Evolutionary conservation across 495 filamentous ascomycete genomes (phyloP), one percentile per base, ranked within the genome.

Genomic region (Oidiodendron maius): DNA sequence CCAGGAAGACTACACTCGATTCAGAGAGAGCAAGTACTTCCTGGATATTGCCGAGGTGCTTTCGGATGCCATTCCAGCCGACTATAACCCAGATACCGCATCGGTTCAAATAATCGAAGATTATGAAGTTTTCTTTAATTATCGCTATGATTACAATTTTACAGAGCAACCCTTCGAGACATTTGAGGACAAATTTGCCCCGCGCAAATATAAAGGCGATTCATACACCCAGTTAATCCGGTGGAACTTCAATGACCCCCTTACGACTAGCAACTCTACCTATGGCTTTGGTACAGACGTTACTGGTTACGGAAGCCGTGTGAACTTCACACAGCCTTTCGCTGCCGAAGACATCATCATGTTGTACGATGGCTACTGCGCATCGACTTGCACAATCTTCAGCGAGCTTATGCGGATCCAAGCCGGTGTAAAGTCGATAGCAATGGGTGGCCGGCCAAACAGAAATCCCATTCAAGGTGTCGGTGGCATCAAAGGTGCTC

Each of bases 361-460:
- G 50, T 44, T 60, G 36, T 72, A 72, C 23, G 81, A 86, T 59
- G 81, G 83, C 37, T 72, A 72, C 53, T 87, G 83, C 62, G 76
- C 72, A 22, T 83, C 78, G 3, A 81, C 80, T 1, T 87, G 82
- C 64, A 74, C 76, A 3, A 62, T 83, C 51, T 78, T 83, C 61
- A 62, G 64, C 37, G 71, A 78, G 34, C 66, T 82, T 35, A 70
- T 84, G 62, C 66, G 70, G 2, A 63, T 71, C 46, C 69, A 76
- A 54, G 78, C 66, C 12, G 69, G 70, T 22, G 75, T 87, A 1
- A 76, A 76, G 55, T 76, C 74, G 21, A 72, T 86, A 38, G 73
- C 72, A 2, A 63, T 84, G 25, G 82, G 83, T 15, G 83, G 82
- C 12, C 72, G 82, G 16, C 76, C 80, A 6, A 61, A 66, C 44